A percentile compares a stretch with the other conserved stretches of the same genome.
phyloP scores from a whole-genome alignment of 2,329 filamentous ascomycete species.

The Exserohilum turcica region DNA sequence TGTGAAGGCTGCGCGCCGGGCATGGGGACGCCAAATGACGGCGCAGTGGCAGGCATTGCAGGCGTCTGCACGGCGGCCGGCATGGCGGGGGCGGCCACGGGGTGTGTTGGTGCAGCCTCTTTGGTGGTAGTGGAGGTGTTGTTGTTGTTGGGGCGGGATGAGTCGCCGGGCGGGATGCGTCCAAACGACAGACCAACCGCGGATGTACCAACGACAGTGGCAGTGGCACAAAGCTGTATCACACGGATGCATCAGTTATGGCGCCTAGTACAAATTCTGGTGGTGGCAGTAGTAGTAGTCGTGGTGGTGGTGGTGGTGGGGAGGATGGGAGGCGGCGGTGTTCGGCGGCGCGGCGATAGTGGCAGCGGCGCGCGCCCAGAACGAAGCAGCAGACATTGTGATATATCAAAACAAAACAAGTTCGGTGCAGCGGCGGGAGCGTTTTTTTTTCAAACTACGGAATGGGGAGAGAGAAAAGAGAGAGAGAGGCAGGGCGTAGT shows the following conservation, averaged over 20 bases:
- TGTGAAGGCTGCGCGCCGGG: conserved; percentile 31
- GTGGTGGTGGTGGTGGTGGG: too few species aligned
- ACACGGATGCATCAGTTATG: conserved; percentile 46
- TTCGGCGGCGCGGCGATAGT: conserved; percentile 32
- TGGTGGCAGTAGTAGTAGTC: too few species aligned
- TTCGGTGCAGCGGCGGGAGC: conserved; percentile 17
- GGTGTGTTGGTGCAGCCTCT: conserved; percentile 45
- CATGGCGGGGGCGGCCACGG: conserved; percentile 36
- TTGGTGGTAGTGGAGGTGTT: too few species aligned
- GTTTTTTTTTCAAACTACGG: conserved; percentile 13
- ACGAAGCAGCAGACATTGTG: conserved; percentile 26
- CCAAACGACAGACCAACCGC: conserved; percentile 63
- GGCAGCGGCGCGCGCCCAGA: conserved; percentile 32
- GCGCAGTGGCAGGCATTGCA: conserved; percentile 30
- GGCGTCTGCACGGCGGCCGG: conserved; percentile 35
- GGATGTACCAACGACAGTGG: conserved; percentile 64
- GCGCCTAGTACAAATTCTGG: conserved; percentile 30
- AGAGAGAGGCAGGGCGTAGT: conserved; percentile 30
- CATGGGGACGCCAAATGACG: conserved; percentile 33
- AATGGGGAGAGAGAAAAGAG: conserved; percentile 26
- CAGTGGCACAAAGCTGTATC: conserved; percentile 65
- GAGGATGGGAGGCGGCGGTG: conserved; percentile 20
- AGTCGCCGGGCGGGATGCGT: conserved; percentile 53
- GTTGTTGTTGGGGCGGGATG: conserved; percentile 31
- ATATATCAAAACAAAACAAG: conserved; percentile 42